These are phyloP conservation scores for Canariomyces notabilis DNA, from an alignment of 2,329 filamentous ascomycete species.

Conservation along the genomic window DNA sequence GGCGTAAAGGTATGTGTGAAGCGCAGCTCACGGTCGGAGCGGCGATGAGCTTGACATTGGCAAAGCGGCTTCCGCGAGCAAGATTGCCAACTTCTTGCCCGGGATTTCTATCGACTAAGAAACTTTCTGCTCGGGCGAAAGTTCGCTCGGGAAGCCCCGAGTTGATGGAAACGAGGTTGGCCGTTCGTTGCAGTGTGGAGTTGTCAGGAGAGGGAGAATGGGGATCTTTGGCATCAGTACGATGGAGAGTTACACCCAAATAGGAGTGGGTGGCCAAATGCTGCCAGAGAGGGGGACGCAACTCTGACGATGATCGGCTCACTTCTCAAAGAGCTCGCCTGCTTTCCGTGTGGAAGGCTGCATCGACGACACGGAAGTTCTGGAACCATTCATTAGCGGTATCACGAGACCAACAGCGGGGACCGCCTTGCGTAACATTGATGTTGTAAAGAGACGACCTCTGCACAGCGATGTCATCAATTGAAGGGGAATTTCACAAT, in stretches of 20 bases:
- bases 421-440: slow-evolving; percentile 7
- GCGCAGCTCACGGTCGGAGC: slow-evolving; percentile 20
- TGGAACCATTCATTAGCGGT: slow-evolving; percentile 14
- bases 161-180: slow-evolving; percentile 2
- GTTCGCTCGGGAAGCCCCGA: slow-evolving; percentile 13
- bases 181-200: neutral
- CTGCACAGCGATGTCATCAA: too few relatives aligned
- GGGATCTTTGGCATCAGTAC: neutral
- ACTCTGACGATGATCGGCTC: slow-evolving; percentile 26
- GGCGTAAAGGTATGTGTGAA: slow-evolving; percentile 13
- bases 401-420: slow-evolving; percentile 11
- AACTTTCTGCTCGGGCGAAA: slow-evolving; percentile 17
- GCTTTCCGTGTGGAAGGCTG: slow-evolving; percentile 13
- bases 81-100: slow-evolving; percentile 10
- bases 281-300: slow-evolving; percentile 15
- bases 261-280: slow-evolving; percentile 18
- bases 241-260: slow-evolving; percentile 8
- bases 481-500: too few relatives aligned
- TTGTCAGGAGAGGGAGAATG: neutral
- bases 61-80: slow-evolving; percentile 11
- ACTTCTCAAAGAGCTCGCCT: slow-evolving; percentile 12
- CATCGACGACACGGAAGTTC: slow-evolving; percentile 10
- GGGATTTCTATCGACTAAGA: slow-evolving; percentile 9
- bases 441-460: too few relatives aligned
- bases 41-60: slow-evolving; percentile 16